phyloP scores from a whole-genome alignment of 1,284 basidiomycete species.

The Leccinum subrobustum region DNA sequence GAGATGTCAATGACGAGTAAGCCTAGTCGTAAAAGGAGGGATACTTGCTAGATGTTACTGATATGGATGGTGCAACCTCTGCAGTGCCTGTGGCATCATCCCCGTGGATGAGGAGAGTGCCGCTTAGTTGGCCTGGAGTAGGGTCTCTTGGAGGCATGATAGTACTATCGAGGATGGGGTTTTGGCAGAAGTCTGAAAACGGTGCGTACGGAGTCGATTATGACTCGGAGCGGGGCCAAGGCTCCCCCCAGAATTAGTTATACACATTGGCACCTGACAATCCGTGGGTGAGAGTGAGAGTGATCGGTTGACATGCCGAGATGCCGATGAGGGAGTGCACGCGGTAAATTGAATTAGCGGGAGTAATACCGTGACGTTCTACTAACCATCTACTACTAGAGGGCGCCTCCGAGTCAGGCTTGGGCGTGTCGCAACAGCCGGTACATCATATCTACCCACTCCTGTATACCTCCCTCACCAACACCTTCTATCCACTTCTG shows the following conservation, averaged over 20 bases:
- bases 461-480: conserved; percentile 51
- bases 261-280: not conserved
- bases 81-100: conserved; percentile 20
- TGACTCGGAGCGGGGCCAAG: not conserved
- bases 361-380: too few species aligned
- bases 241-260: not conserved
- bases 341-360: too few species aligned
- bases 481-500: conserved; percentile 60
- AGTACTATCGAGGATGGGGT: not conserved
- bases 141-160: conserved; percentile 27
- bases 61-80: conserved; percentile 35
- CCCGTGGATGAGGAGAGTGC: conserved; percentile 33
- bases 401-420: not conserved
- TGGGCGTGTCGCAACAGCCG: conserved; percentile 43
- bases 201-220: not conserved
- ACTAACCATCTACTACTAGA: not conserved
- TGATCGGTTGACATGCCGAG: not conserved
- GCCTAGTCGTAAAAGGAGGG: not conserved
- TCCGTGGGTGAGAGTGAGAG: not conserved
- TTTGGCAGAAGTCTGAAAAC: not conserved
- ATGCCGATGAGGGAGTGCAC: not conserved
- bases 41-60: conserved; percentile 33
- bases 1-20: not conserved
- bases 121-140: conserved; percentile 24
- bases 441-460: conserved; percentile 64